Conservation (phyloP, 371 early-diverging fungal species). For the Mortierella polycephala region DNA sequence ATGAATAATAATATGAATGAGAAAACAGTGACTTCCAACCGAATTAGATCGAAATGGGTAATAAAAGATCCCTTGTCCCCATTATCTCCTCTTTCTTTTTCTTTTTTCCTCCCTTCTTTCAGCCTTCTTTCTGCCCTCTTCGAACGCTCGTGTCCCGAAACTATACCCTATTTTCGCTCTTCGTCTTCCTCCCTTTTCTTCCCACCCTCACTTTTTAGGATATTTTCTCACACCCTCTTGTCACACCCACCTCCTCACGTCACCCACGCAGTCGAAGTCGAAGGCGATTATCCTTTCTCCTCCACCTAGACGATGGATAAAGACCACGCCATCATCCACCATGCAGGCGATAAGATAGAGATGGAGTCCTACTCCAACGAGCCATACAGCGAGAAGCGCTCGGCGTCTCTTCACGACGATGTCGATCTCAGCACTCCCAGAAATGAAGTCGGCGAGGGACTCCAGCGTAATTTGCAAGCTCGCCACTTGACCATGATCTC, state of each 20-base stretch:
- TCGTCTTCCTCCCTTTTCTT: background rate
- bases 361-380: constrained; percentile 30
- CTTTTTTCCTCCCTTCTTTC: background rate
- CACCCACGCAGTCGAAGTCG: background rate
- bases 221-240: background rate
- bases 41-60: background rate
- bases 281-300: background rate
- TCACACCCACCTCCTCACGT: background rate
- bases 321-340: constrained; percentile 19
- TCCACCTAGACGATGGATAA: constrained; percentile 18
- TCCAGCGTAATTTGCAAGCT: constrained; percentile 73
- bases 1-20: too few species aligned
- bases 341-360: constrained; percentile 25
- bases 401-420: constrained; percentile 21
- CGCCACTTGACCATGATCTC: constrained; percentile 88
- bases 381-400: constrained; percentile 9
- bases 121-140: constrained; percentile 11
- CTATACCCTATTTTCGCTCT: constrained; percentile 1
- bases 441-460: constrained; percentile 22
- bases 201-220: background rate
- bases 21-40: too few species aligned
- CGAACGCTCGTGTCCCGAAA: constrained; percentile 8
- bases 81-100: constrained; percentile 2
- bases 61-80: background rate
- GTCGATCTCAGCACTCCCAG: constrained; percentile 8